Conservation (phyloP, 148 eudicot genomes). For the Persicaria maculosa region DNA sequence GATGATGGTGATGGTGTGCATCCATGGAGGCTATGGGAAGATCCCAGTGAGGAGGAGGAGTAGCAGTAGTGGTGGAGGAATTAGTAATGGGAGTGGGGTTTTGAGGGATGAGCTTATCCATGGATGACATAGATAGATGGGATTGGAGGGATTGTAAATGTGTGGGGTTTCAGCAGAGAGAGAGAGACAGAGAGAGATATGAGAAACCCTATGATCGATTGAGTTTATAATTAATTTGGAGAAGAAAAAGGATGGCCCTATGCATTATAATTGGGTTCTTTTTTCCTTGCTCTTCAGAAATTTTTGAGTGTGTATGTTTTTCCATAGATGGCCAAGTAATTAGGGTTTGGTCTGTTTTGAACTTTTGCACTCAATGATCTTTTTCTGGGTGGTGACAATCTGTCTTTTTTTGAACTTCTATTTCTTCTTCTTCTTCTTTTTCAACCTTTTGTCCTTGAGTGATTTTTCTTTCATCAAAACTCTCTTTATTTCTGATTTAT, state of each 20-base stretch:
- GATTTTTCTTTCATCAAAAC: too few relatives aligned
- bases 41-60: conserved; percentile 8
- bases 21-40: conserved; percentile 12
- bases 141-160: conserved; percentile 4
- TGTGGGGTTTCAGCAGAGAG: background rate
- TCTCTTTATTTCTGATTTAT: too few relatives aligned
- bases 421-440: background rate
- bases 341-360: conserved; percentile 11
- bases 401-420: background rate
- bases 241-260: conserved; percentile 7
- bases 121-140: conserved; percentile 1
- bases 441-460: background rate
- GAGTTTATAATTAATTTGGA: background rate
- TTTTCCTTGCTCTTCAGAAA: background rate
- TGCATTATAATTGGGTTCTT: background rate
- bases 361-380: conserved; percentile 6
- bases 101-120: conserved; percentile 2
- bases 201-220: background rate
- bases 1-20: background rate
- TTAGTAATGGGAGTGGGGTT: background rate
- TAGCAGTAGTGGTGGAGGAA: background rate
- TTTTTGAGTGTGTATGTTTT: background rate
- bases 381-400: conserved; percentile 7
- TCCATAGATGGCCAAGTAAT: conserved; percentile 8
- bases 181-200: background rate